These are phyloP conservation scores for Xylaria flabelliformis DNA, from an alignment of 495 filamentous ascomycete genomes.

Conservation along the genomic window DNA sequence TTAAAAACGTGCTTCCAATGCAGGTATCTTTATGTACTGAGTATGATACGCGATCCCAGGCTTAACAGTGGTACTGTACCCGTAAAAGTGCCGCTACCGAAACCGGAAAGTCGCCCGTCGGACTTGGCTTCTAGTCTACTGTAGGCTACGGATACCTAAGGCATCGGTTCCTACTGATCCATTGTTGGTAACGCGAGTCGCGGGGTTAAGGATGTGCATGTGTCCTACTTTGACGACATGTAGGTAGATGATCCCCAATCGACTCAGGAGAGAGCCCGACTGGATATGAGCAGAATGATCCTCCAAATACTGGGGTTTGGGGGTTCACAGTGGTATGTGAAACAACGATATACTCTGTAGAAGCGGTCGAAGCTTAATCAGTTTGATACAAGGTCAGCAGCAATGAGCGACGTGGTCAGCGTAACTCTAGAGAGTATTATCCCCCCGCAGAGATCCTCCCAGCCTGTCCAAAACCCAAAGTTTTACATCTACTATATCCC, in stretches of 20 bases:
- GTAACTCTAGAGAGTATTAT: neutral
- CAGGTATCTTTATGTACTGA: neutral
- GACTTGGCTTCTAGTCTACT: constrained; percentile 12
- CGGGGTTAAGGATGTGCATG: constrained; percentile 21
- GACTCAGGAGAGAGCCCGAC: constrained; percentile 20
- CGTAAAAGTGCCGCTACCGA: constrained; percentile 3
- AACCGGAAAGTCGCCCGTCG: constrained; percentile 4
- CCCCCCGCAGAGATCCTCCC: neutral
- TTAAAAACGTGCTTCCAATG: neutral
- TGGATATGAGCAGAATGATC: neutral
- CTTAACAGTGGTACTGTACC: neutral
- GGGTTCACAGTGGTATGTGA: neutral
- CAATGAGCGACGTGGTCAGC: constrained; percentile 2
- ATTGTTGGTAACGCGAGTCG: constrained; percentile 23
- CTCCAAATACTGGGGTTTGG: constrained; percentile 18
- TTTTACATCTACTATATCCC: neutral
- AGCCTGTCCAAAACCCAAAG: neutral
- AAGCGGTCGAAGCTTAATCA: constrained; percentile 3
- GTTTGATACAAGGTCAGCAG: neutral
- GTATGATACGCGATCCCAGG: neutral
- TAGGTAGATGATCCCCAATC: constrained; percentile 12
- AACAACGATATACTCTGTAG: neutral
- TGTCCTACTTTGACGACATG: constrained; percentile 19
- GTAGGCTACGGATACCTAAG: neutral
- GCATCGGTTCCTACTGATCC: constrained; percentile 6